Evolutionary conservation across 108 stramenopile species (phyloP).

Genomic region (Skeletonema marinoi): DNA sequence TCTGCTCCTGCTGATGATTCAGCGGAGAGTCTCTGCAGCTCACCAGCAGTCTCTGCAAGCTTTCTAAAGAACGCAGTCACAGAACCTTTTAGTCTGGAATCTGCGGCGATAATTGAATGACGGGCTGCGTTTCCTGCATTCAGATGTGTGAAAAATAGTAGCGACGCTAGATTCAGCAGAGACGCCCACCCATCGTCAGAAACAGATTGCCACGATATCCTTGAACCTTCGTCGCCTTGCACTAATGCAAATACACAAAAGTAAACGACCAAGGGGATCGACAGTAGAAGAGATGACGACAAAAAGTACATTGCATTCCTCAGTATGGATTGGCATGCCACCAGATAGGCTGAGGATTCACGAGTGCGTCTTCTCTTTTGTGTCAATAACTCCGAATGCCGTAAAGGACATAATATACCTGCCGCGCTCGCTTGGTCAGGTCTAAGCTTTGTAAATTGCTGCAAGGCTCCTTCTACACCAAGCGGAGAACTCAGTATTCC

Average conservation of each 20-base stretch:
- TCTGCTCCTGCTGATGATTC: constrained; percentile 37
- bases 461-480: constrained; percentile 65
- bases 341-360: background rate
- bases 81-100: constrained; percentile 18
- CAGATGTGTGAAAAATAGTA: constrained; percentile 53
- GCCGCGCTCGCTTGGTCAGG: constrained; percentile 37
- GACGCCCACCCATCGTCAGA: constrained; percentile 51
- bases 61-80: constrained; percentile 51
- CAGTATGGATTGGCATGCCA: constrained; percentile 30
- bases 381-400: background rate
- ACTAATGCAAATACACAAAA: constrained; percentile 11
- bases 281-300: constrained; percentile 31
- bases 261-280: constrained; percentile 37
- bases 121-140: constrained; percentile 49
- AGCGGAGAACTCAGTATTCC: constrained; percentile 59
- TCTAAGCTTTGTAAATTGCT: constrained; percentile 45
- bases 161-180: constrained; percentile 57
- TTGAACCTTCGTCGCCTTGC: constrained; percentile 11
- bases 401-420: constrained; percentile 15
- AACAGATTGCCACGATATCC: constrained; percentile 12
- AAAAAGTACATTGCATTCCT: constrained; percentile 47
- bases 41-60: constrained; percentile 50
- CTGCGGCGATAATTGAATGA: constrained; percentile 32
- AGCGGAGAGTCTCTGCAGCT: constrained; percentile 40
- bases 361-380: constrained; percentile 23